Conservation (phyloP, 306 rosid genomes). For the Betula pendula region DNA sequence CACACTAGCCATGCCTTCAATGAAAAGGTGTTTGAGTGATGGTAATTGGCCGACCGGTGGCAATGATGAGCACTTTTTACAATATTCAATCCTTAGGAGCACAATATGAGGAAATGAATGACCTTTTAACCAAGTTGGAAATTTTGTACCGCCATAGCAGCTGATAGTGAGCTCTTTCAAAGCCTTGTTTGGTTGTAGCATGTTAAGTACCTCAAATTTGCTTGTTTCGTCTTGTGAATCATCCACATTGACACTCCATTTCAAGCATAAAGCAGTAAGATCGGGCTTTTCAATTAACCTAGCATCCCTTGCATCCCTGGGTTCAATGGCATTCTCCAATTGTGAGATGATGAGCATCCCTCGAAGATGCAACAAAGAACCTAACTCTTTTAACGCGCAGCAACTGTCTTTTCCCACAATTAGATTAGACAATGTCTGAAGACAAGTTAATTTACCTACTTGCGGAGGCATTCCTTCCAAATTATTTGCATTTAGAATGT, state of each 20-base stretch:
- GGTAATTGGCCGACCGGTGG: slow-evolving; percentile 8
- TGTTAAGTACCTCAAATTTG: neutral
- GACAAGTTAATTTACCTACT: neutral
- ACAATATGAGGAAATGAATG: slow-evolving; percentile 1
- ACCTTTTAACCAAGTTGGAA: slow-evolving; percentile 11
- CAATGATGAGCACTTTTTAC: neutral
- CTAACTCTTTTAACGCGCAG: neutral
- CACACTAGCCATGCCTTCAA: neutral
- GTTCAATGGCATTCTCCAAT: slow-evolving; percentile 5
- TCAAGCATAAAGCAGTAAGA: neutral
- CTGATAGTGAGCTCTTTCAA: neutral
- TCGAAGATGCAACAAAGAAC: neutral
- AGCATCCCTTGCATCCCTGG: neutral
- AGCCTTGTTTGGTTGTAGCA: neutral
- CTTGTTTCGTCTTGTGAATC: neutral
- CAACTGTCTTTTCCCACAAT: neutral
- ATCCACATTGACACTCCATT: neutral
- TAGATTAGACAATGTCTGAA: neutral
- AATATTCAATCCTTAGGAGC: neutral
- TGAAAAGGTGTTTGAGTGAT: neutral
- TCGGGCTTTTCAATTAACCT: neutral
- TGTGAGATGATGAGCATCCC: slow-evolving; percentile 2
- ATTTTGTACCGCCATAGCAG: neutral
- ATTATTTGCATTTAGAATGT: neutral
- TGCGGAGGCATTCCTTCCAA: neutral